Evolutionary conservation across 495 filamentous ascomycete species (phyloP).

Genomic region (Aspergillus indologenus): DNA sequence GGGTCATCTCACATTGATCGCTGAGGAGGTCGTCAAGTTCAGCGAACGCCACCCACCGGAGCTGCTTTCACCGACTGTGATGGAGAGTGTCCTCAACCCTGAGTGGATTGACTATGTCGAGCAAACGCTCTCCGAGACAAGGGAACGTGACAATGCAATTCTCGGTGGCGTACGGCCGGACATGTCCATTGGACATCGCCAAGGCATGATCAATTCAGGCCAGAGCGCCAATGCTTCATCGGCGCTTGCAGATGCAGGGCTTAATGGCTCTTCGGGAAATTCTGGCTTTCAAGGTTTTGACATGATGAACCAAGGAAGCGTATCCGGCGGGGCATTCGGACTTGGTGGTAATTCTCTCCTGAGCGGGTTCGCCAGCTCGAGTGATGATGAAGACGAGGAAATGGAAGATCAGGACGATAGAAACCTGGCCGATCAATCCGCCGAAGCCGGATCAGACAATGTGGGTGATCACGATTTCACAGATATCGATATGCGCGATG

Average conservation of each 20-base stretch:
- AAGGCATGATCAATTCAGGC: conserved; percentile 59
- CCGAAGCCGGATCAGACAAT: conserved; percentile 55
- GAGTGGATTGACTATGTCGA: conserved; percentile 97
- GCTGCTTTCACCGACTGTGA: conserved; percentile 73
- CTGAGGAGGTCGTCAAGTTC: conserved; percentile 98
- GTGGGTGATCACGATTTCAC: conserved; percentile 62
- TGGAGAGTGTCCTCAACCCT: conserved; percentile 81
- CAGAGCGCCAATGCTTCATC: conserved; percentile 61
- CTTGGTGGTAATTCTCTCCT: conserved; percentile 64
- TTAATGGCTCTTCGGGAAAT: conserved; percentile 53
- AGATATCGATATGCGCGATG: conserved; percentile 55
- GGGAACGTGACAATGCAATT: conserved; percentile 96
- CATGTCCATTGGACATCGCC: conserved; percentile 66
- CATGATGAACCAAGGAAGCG: conserved; percentile 61
- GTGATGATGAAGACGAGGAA: conserved; percentile 96
- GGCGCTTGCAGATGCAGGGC: conserved; percentile 73
- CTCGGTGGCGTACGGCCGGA: conserved; percentile 95
- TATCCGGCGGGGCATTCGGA: conserved; percentile 63
- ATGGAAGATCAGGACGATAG: conserved; percentile 80
- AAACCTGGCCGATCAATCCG: conserved; percentile 28
- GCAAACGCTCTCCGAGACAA: conserved; percentile 85
- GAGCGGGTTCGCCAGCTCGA: conserved; percentile 93
- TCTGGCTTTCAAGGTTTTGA: conserved; percentile 73
- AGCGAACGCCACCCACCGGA: conserved; percentile 91
- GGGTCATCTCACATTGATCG: conserved; percentile 96